Evolutionary conservation across 2,329 filamentous ascomycete genomes (phyloP), one percentile per base, ranked within the genome.

Genomic region (Monosporascus sp.): DNA sequence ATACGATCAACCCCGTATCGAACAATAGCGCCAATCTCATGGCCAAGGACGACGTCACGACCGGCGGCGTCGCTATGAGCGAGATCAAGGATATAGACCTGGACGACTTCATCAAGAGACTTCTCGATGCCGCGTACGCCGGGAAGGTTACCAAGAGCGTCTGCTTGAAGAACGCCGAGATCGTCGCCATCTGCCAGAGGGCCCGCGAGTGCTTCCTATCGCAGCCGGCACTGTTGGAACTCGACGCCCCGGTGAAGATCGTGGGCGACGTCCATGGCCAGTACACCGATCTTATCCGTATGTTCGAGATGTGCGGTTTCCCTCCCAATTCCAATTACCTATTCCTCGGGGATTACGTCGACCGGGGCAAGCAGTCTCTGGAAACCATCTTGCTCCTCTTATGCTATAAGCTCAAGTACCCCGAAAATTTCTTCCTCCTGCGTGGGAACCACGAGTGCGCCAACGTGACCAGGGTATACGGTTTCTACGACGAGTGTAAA

Each of bases 271-370:
- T 97, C 15, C 93, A 97, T 68, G 93, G 93, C 49, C 93, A 97
- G 71, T 97, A 96, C 70, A 96, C 91, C 11, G 93, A 97, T 70
- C 76, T 97, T 49, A 95, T 97, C 65, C 86, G 93, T 58, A 90
- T 97, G 82, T 97, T 97, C 66, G 93, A 97, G 71, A 97, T 97
- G 92, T 97, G 93, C 68, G 93, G 93, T 5, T 97, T 97, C 66
- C 93, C 93, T 7, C 93, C 93, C 2, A 87, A 83, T 57, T 84
- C 91, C 39, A 97, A 97, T 74, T 97, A 90, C 67, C 80, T 97
- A 49, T 97, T 97, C 72, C 78, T 97, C 4, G 93, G 93, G 49
- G 93, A 97, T 70, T 97, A 97, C 68, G 93, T 97, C 65, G 93
- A 97, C 70, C 86, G 93, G 51, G 93, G 93, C 62, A 97, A 97